Evolutionary conservation across 2,329 filamentous ascomycete genomes (phyloP), one percentile per base, ranked within the genome.

Genomic region (Aspergillus sp.): DNA sequence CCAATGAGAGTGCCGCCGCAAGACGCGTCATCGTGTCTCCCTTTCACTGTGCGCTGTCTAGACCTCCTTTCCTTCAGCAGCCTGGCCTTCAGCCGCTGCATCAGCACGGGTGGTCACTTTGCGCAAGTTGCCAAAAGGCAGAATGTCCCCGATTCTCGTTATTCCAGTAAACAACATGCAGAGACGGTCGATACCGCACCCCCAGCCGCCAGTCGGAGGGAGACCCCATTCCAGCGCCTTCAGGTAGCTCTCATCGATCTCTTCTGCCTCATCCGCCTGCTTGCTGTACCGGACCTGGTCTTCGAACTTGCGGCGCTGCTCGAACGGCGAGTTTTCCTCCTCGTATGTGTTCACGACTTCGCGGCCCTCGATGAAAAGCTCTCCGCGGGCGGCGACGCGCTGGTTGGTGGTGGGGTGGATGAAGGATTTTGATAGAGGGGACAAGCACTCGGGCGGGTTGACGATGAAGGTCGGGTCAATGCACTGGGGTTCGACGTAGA

Each of bases 341-440:
- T 99, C 95, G 76, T 99, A 99, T 81, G 94, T 96, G 76, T 99
- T 99, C 62, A 94, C 91, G 32, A 97, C 84, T 73, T 99, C 95
- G 57, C 87, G 86, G 43, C 89, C 87, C 53, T 86, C 80, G 63
- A 96, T 86, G 77, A 96, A 97, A 21, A 97, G 85, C 77, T 97
- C 93, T 0, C 90, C 91, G 5, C 93, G 88, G 0, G 91, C 91
- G 1, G 92, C 89, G 1, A 97, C 87, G 8, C 85, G 77, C 73
- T 97, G 93, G 13, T 83, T 81, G 0, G 88, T 89, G 8, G 72
- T 76, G 0, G 87, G 84, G 73, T 92, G 91, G 19, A 82, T 70
- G 77, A 91, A 96, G 55, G 91, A 92, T 80, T 98, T 98, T 23
- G 93, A 88, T 7, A 99, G 85, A 0, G 95, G 95, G 0, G 93